Evolutionary conservation across 768 basidiomycete genomes (phyloP), one percentile per base, ranked within the genome.

Genomic region (Baorangia bicolor): DNA sequence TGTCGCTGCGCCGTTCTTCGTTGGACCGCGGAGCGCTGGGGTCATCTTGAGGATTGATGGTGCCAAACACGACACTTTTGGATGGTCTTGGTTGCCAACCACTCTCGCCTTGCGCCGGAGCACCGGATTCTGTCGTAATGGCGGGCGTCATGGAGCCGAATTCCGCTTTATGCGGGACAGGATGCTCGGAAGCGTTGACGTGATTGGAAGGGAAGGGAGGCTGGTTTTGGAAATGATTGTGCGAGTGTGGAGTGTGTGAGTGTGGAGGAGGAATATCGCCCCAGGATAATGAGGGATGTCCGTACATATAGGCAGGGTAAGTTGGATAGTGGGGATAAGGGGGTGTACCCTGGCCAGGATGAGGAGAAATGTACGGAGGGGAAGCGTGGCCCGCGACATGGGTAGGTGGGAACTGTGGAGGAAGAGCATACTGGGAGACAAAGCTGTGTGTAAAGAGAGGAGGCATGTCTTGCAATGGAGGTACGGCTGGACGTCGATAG

Each of bases 1-100:
- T 10, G 25, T 58, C 55, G 14, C 63, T 33, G 14, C n/a, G 60
- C n/a, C 44, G 55, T 31, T 60, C 63, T 13, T 56, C 55, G 14
- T 23, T 37, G 16, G 13, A 25, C 8, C 42, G 30, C 1, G 47
- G 16, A 28, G 21, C 3, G 14, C 4, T 34, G 14, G 49, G 13
- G 9, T 60, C 49, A 23, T 56, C 47, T 13, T 51, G 55, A 13
- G 68, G 54, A 37, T 68, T 70, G 51, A 83, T 81, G 50, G 78
- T 82, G 8, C 84, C 84, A 63, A 85, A 85, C 6, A 81, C 72
- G 38, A 85, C 75, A 48, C 71, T 69, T 58, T 53, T 64, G 35
- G 66, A 31, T 10, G 57, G 31, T 20, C 18, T 61, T 4, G 43
- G 42, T 14, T 58, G 60, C 33, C 6, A 50, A 12, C 42, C 40